Percentiles rank a stretch among this genome's conserved stretches.
phyloP scores from a whole-genome alignment of 2,329 filamentous ascomycete genomes.

The Coleophoma eucalyptorum region DNA sequence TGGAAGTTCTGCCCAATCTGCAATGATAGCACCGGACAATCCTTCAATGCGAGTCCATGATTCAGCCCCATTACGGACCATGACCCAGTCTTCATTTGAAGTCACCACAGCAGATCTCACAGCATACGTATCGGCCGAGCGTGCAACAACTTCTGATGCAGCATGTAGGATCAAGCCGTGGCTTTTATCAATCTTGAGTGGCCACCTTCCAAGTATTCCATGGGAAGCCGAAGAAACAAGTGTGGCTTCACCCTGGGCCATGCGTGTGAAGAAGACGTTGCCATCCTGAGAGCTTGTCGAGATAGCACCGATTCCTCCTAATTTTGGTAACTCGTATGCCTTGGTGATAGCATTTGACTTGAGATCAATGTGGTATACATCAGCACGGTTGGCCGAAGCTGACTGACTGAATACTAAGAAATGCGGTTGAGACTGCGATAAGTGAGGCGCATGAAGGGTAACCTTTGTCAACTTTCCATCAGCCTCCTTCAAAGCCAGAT shows the following conservation, averaged over 20 bases:
- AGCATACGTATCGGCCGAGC: conserved; percentile 63
- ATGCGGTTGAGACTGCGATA: conserved; percentile 69
- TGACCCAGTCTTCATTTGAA: conserved; percentile 70
- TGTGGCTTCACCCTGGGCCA: conserved; percentile 70
- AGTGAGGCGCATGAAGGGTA: conserved; percentile 68
- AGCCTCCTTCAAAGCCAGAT: conserved; percentile 45
- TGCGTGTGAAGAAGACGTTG: conserved; percentile 85
- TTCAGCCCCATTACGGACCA: conserved; percentile 77
- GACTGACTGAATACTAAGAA: conserved; percentile 83
- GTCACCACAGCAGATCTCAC: conserved; percentile 72
- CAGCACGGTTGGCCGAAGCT: conserved; percentile 68
- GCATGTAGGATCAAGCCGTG: conserved; percentile 56
- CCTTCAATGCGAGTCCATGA: conserved; percentile 82
- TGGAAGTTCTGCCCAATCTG: conserved; percentile 75
- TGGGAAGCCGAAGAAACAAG: conserved; percentile 76
- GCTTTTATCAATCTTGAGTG: conserved; percentile 41
- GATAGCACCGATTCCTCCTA: conserved; percentile 70
- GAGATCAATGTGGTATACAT: conserved; percentile 81
- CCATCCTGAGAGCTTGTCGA: conserved; percentile 73
- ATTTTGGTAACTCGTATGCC: conserved; percentile 73
- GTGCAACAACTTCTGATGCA: conserved; percentile 79
- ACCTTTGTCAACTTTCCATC: conserved; percentile 51
- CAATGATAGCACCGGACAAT: conserved; percentile 74
- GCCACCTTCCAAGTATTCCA: conserved; percentile 73
- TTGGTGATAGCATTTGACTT: conserved; percentile 56